phyloP scores from a whole-genome alignment of 768 basidiomycete species.

The Termitomyces sp. region DNA sequence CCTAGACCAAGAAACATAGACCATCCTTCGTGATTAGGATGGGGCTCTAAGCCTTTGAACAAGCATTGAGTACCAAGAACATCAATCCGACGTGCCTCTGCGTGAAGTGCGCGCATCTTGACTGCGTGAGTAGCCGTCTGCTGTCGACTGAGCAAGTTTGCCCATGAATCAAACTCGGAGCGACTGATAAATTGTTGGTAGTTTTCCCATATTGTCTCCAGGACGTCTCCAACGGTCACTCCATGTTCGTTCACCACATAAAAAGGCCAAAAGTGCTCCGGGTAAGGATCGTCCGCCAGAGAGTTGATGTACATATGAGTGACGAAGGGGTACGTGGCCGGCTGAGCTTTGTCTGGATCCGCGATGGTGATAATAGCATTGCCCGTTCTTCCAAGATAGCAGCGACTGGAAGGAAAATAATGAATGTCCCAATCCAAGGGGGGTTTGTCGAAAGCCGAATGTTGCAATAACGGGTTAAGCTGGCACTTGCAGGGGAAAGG shows the following conservation, averaged over 20 bases:
- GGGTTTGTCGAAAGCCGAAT: slow-evolving; percentile 31
- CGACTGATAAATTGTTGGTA: slow-evolving; percentile 32
- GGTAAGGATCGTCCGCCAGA: slow-evolving; percentile 45
- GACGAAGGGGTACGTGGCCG: slow-evolving; percentile 59
- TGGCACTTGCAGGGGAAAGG: slow-evolving; percentile 45
- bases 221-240: slow-evolving; percentile 45
- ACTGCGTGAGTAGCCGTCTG: slow-evolving; percentile 25
- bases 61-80: slow-evolving; percentile 41
- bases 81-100: slow-evolving; percentile 32
- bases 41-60: slow-evolving; percentile 50
- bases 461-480: slow-evolving; percentile 53
- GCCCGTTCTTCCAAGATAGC: slow-evolving; percentile 24
- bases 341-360: slow-evolving; percentile 40
- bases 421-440: slow-evolving; percentile 47
- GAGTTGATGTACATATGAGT: slow-evolving; percentile 49
- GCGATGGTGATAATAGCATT: slow-evolving; percentile 23
- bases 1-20: slow-evolving; percentile 23
- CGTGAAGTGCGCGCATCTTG: slow-evolving; percentile 14
- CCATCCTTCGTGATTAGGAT: slow-evolving; percentile 42
- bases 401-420: slow-evolving; percentile 12
- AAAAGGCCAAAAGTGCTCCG: slow-evolving; percentile 50
- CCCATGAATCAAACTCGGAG: slow-evolving; percentile 32
- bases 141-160: slow-evolving; percentile 17
- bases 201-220: slow-evolving; percentile 37
- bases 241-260: slow-evolving; percentile 40